Evolutionary conservation across 2,329 filamentous ascomycete genomes (phyloP), one percentile per base, ranked within the genome.

Genomic region (Clarireedia homoeocarpa): DNA sequence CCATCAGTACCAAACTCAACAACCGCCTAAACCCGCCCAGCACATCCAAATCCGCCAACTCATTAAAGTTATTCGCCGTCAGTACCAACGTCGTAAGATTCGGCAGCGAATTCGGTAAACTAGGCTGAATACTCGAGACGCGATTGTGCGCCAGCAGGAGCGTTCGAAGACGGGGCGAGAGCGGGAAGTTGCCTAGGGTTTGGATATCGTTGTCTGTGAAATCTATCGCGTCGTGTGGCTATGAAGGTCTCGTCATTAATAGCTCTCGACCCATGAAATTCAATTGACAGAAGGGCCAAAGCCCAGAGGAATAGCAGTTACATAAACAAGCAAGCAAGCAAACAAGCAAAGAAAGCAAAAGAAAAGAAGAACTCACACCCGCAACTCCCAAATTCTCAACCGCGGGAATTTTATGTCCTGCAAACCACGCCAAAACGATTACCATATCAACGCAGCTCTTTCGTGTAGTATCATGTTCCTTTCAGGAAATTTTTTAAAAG

Each of bases 331-430:
- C 5, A 34, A 34, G 4, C 2, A 34, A 9, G 10, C 27, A 30
- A 20, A 7, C 2, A 5, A 42, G 6, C 30, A 3, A 34, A 7
- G 36, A 55, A 24, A 30, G 40, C 44, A 39, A 56, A 30, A 46
- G 45, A 48, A 56, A 30, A 49, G 36, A 49, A 34, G 54, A 50
- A 83, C 86, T 70, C 76, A 95, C 90, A 70, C 89, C 89, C 66
- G 94, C 92, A 70, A 91, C 89, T 78, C 94, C 94, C 75, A 99
- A 75, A 74, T 99, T 99, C 79, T 99, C 94, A 77, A 99, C 96
- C 59, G 87, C 83, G 68, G 92, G 90, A 72, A 99, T 97, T 77
- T 95, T 91, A 77, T 97, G 91, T 77, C 94, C 94, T 99, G 83
- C 78, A 84, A 66, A 73, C 64, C 63, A 66, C 27, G n/a, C 49